Base-by-base conservation (phyloP, 2,329 filamentous ascomycete genomes). In the Pezicula radicicola region DNA sequence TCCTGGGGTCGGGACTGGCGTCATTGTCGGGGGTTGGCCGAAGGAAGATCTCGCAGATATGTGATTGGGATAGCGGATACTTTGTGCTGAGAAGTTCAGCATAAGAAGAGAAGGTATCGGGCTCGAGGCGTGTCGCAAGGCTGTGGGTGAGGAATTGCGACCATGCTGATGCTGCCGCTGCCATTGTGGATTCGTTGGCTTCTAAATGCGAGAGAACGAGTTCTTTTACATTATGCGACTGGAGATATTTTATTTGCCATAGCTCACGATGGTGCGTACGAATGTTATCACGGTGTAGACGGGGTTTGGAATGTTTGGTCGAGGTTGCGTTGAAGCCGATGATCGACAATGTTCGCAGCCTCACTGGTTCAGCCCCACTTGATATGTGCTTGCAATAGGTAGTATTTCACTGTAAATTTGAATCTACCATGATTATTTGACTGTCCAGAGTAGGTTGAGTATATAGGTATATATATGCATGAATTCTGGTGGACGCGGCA, bases 1-100 rank as follows among this genome's bases (percentile, higher is more conserved):
- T 73, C 55, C 81, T 77, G 8, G 81, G 79, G 58, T 87, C 83
- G 60, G 84, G 75, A 51, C 70, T 76, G 28, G 56, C 49, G 61
- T 78, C 70, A 55, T 63, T 57, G 58, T 68, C 62, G 18, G 72
- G 68, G 41, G 74, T 74, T 3, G 84, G 83, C 21, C 75, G 75
- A 39, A 88, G 70, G 59, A 84, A 78, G 48, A 87, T 66, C 57
- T 84, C 76, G 68, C 82, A 80, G 56, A 86, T 68, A 52, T 73
- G 66, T 10, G 68, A 56, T 7, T 80, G 70, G 3, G 77, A 71
- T 9, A 87, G 68, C 1, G 79, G 80, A 55, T 81, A 69, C 56
- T 78, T 75, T 3, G 71, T 67, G 54, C 75, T 71, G 49, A 84
- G 70, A 41, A 82, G 61, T 1, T 68, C 70, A 19, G 77, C 74